A percentile compares a stretch with the other conserved stretches of the same genome.
Conservation (phyloP, 495 filamentous ascomycete genomes). For the Immersiella caudata region DNA sequence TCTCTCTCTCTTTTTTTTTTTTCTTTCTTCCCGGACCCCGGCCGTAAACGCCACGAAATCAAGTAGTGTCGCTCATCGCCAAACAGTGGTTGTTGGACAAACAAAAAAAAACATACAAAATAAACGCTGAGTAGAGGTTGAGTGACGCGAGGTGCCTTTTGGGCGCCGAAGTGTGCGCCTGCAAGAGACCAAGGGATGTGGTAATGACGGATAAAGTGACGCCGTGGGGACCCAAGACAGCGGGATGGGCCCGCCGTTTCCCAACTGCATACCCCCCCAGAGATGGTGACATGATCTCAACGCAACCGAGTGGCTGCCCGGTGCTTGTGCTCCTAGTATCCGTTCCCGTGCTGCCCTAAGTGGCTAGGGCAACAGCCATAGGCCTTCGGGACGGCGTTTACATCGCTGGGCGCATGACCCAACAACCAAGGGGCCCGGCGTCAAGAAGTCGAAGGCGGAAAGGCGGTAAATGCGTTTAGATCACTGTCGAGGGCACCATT, state of each 20-base stretch:
- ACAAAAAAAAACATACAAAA: slow-evolving; percentile 18
- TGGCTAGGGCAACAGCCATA: neutral
- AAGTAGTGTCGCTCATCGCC: neutral
- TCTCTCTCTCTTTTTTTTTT: slow-evolving; percentile 9
- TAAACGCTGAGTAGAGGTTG: slow-evolving; percentile 12
- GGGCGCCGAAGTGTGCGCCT: neutral
- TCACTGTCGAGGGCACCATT: neutral
- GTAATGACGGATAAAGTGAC: slow-evolving; percentile 7
- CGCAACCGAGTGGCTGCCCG: neutral
- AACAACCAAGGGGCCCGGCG: neutral
- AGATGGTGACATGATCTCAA: neutral
- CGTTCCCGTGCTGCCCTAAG: neutral
- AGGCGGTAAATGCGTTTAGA: neutral
- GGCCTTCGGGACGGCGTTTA: neutral
- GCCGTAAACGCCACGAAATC: slow-evolving; percentile 4
- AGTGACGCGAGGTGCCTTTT: neutral
- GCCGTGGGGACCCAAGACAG: slow-evolving; percentile 18
- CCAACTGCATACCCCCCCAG: slow-evolving; percentile 15
- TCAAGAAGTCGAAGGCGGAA: neutral
- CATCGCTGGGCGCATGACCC: neutral
- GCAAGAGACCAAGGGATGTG: neutral
- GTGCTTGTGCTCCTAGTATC: neutral
- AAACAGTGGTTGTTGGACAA: neutral
- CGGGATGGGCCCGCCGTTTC: slow-evolving; percentile 21
- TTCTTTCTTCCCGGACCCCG: neutral